Conservation (phyloP, 495 filamentous ascomycete species). For the Trypethelium eluteriae region DNA sequence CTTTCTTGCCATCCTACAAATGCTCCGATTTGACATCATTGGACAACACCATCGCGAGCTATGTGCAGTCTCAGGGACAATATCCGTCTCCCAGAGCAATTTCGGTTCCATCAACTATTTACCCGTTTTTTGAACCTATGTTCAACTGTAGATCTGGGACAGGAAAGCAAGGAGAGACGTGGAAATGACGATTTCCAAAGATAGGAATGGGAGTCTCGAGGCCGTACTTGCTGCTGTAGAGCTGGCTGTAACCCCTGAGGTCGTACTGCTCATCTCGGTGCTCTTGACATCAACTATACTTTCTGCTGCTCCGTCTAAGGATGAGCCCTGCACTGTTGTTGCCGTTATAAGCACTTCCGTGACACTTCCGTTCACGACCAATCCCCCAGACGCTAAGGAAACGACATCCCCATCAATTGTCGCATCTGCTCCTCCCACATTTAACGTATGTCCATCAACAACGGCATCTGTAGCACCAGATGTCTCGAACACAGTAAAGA, state of each 20-base stretch:
- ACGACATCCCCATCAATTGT: background rate
- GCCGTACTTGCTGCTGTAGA: background rate
- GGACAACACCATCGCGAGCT: too few species aligned
- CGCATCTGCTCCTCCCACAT: background rate
- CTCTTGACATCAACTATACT: background rate
- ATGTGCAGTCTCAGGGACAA: too few species aligned
- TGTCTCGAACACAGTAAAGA: background rate
- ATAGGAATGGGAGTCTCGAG: background rate
- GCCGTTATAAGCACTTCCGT: background rate
- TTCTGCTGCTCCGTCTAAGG: background rate
- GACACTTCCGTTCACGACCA: slow-evolving; percentile 5
- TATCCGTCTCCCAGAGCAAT: too few species aligned
- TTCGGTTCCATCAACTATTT: too few species aligned
- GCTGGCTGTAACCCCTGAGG: background rate
- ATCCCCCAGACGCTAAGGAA: background rate
- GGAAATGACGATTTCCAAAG: background rate
- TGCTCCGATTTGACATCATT: too few species aligned
- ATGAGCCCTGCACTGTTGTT: background rate
- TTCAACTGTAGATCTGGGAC: too few species aligned
- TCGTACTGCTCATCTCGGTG: background rate
- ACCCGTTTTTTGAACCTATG: too few species aligned
- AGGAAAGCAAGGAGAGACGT: too few species aligned
- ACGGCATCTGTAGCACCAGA: background rate
- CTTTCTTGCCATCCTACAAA: too few species aligned
- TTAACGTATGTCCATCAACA: background rate